phyloP scores from a whole-genome alignment of 495 filamentous ascomycete species.

The Trypethelium eluteriae region DNA sequence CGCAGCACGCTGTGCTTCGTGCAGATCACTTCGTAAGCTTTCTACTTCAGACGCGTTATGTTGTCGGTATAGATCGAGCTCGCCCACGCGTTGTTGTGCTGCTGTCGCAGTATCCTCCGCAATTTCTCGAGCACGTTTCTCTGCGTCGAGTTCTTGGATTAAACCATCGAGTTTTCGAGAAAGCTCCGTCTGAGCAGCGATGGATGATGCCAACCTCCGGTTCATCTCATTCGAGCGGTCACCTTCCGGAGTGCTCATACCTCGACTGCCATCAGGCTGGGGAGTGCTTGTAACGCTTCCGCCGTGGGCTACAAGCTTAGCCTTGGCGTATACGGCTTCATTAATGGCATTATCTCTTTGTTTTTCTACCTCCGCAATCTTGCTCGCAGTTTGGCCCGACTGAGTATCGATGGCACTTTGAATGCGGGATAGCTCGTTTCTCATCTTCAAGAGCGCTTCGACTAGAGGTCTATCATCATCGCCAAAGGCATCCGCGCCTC shows the following conservation, averaged over 20 bases:
- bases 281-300: slow-evolving; percentile 64
- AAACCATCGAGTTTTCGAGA: slow-evolving; percentile 60
- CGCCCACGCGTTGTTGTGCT: slow-evolving; percentile 70
- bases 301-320: slow-evolving; percentile 77
- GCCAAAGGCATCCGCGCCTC: slow-evolving; percentile 64
- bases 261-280: slow-evolving; percentile 53
- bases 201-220: slow-evolving; percentile 69
- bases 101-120: slow-evolving; percentile 83
- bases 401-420: slow-evolving; percentile 82
- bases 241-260: slow-evolving; percentile 45
- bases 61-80: slow-evolving; percentile 74
- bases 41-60: slow-evolving; percentile 75
- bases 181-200: slow-evolving; percentile 70
- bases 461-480: slow-evolving; percentile 89
- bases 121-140: slow-evolving; percentile 68
- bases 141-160: slow-evolving; percentile 63
- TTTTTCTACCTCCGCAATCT: slow-evolving; percentile 86
- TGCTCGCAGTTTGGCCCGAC: slow-evolving; percentile 70
- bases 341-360: slow-evolving; percentile 85
- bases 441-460: slow-evolving; percentile 87
- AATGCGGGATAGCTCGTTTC: slow-evolving; percentile 71
- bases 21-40: slow-evolving; percentile 73
- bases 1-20: slow-evolving; percentile 61
- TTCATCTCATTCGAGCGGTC: slow-evolving; percentile 72
- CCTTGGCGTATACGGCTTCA: slow-evolving; percentile 90